These are phyloP conservation scores for Trametes meyenii DNA, from an alignment of 768 basidiomycete species.

Conservation along the genomic window DNA sequence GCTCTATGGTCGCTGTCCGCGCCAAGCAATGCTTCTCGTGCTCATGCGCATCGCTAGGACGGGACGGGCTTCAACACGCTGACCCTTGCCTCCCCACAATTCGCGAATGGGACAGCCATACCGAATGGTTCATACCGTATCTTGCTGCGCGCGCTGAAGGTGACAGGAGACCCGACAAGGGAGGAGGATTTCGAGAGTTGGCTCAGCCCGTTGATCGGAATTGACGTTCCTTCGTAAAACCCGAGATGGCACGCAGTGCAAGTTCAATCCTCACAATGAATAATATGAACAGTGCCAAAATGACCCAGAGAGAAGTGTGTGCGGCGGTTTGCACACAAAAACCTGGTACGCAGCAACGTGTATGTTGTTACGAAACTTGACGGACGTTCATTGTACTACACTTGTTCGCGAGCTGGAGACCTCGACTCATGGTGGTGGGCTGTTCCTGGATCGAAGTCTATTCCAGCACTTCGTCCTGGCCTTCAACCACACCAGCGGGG, in stretches of 20 bases:
- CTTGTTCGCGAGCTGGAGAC: no score
- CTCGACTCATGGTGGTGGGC: no score
- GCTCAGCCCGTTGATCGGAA: slow-evolving; percentile 37
- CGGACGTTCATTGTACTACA: no score
- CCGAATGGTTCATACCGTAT: slow-evolving; percentile 46
- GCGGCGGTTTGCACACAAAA: not conserved
- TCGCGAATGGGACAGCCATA: slow-evolving; percentile 45
- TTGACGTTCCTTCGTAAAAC: slow-evolving; percentile 4
- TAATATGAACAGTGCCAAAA: not conserved
- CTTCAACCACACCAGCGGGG: no score
- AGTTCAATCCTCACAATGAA: no score
- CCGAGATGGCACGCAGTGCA: no score
- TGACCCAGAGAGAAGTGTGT: not conserved
- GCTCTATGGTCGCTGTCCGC: not conserved
- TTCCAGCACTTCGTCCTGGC: no score
- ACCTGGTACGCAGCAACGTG: no score
- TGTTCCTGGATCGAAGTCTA: no score
- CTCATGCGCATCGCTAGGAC: slow-evolving; percentile 21
- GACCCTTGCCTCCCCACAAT: slow-evolving; percentile 30
- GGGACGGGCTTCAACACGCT: slow-evolving; percentile 37
- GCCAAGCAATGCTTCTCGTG: no score
- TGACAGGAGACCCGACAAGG: slow-evolving; percentile 44
- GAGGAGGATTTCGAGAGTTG: slow-evolving; percentile 49
- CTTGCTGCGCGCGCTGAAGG: slow-evolving; percentile 46
- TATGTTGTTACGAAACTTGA: no score